Percentiles rank a stretch among this genome's conserved stretches.
phyloP scores from a whole-genome alignment of 2,329 filamentous ascomycete species.

The Penicillium sumatraense region DNA sequence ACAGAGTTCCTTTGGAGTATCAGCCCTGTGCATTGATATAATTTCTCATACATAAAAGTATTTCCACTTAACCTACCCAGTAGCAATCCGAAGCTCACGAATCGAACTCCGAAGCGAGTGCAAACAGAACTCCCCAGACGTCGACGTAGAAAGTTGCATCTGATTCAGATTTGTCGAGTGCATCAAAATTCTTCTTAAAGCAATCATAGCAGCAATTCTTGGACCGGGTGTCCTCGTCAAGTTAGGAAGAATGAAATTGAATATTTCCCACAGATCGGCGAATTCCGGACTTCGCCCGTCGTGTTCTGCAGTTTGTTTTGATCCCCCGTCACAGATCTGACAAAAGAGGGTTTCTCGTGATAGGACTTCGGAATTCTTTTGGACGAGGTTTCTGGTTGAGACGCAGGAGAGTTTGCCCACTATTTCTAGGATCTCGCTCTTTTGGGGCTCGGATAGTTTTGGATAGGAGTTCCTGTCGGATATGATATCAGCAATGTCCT shows the following conservation, averaged over 20 bases:
- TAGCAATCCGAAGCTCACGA: slow-evolving; percentile 81
- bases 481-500: slow-evolving; percentile 5
- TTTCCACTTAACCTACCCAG: no score
- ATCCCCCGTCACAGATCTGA: slow-evolving; percentile 42
- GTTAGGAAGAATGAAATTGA: slow-evolving; percentile 46
- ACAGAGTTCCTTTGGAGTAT: slow-evolving; percentile 71
- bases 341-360: slow-evolving; percentile 36
- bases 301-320: slow-evolving; percentile 15
- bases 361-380: slow-evolving; percentile 31
- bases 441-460: slow-evolving; percentile 53
- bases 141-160: slow-evolving; percentile 69
- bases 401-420: slow-evolving; percentile 65
- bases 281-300: slow-evolving; percentile 25
- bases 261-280: slow-evolving; percentile 46
- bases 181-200: slow-evolving; percentile 69
- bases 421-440: slow-evolving; percentile 58
- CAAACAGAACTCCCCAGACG: slow-evolving; percentile 78
- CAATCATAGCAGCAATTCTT: slow-evolving; percentile 72
- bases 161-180: slow-evolving; percentile 66
- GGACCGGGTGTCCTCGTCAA: slow-evolving; percentile 59
- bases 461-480: slow-evolving; percentile 48
- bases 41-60: no score
- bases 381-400: slow-evolving; percentile 52
- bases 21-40: no score
- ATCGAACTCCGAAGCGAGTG: slow-evolving; percentile 81